Evolutionary conservation across 2,329 filamentous ascomycete genomes (phyloP).

Genomic region (Neonectria neomacrospora): DNA sequence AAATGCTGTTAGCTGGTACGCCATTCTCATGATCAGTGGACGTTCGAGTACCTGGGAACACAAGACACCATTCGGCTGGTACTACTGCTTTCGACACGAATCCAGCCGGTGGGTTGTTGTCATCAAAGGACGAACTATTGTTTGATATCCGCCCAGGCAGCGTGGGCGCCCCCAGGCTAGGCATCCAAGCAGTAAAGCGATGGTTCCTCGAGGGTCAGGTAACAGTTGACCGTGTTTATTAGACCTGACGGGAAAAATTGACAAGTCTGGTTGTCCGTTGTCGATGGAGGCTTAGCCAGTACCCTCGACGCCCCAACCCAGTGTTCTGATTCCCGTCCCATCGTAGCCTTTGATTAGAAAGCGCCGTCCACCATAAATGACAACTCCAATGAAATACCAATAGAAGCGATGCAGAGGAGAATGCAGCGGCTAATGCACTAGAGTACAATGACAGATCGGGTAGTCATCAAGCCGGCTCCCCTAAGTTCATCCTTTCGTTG

Average conservation of each 20-base stretch:
- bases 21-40: not conserved
- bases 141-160: not conserved
- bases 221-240: conserved; percentile 49
- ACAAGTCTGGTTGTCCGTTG: conserved; percentile 41
- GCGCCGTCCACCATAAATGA: conserved; percentile 35
- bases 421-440: conserved; percentile 44
- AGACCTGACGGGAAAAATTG: conserved; percentile 44
- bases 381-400: conserved; percentile 36
- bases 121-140: not conserved
- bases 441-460: conserved; percentile 45
- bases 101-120: not conserved
- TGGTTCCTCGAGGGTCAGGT: conserved; percentile 34
- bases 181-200: conserved; percentile 29
- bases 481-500: conserved; percentile 36
- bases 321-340: conserved; percentile 37
- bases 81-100: not conserved
- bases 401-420: conserved; percentile 32
- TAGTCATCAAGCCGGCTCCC: conserved; percentile 37
- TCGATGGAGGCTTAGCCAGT: conserved; percentile 34
- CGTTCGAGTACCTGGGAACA: not conserved
- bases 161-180: conserved; percentile 21
- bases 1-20: conserved; percentile 21
- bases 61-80: not conserved
- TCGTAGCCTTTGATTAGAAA: conserved; percentile 37
- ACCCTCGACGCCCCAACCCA: conserved; percentile 33